Evolutionary conservation across 129 eudicot genomes (phyloP).

Genomic region (Silybum marianum): DNA sequence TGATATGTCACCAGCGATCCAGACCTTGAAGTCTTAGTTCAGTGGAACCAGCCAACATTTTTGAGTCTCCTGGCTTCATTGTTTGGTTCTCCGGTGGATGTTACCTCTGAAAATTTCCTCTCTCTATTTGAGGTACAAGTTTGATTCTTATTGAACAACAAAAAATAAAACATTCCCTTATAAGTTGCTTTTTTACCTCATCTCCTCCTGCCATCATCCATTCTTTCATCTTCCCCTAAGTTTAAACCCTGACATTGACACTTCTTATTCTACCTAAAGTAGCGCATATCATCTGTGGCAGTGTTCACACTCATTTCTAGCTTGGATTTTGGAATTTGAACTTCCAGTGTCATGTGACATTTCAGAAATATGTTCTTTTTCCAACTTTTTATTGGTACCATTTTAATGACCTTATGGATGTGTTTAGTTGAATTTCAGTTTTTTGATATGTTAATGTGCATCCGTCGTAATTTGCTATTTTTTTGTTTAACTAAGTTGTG

Average conservation of each 20-base stretch:
- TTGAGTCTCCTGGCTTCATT: slow-evolving; percentile 57
- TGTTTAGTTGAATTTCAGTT: neutral
- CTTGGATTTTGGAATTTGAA: neutral
- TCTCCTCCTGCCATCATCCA: neutral
- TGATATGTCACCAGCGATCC: slow-evolving; percentile 66
- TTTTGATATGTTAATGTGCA: neutral
- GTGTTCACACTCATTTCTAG: neutral
- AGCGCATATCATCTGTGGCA: neutral
- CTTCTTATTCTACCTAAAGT: neutral
- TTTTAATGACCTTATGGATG: neutral
- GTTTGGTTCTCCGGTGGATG: slow-evolving; percentile 57
- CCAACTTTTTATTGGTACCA: neutral
- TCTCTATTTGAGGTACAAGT: slow-evolving; percentile 57
- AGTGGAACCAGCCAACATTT: slow-evolving; percentile 59
- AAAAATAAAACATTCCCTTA: neutral
- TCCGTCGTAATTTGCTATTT: neutral
- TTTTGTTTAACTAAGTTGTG: neutral
- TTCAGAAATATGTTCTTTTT: neutral
- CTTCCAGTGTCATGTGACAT: neutral
- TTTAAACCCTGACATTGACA: neutral
- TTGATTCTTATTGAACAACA: neutral
- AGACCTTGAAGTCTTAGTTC: slow-evolving; percentile 33
- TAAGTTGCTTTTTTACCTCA: slow-evolving; percentile 1
- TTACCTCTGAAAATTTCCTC: slow-evolving; percentile 54
- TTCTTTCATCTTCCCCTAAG: neutral